These are phyloP conservation scores for Exophiala mesophila DNA, from an alignment of 2,329 filamentous ascomycete genomes.

Conservation along the genomic window DNA sequence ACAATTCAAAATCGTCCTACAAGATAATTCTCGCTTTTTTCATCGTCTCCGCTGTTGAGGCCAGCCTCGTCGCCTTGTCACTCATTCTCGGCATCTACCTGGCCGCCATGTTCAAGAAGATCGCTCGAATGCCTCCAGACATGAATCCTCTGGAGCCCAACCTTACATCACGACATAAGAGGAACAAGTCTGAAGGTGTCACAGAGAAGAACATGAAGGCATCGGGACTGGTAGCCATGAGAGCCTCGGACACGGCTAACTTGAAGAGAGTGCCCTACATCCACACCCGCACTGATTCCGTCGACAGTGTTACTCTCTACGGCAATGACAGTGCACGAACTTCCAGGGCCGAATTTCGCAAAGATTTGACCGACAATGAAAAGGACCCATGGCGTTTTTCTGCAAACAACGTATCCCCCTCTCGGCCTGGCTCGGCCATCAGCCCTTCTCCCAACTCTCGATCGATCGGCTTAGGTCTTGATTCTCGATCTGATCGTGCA, in stretches of 20 bases:
- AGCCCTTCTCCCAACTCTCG: conserved; percentile 25
- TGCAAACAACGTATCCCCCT: conserved; percentile 26
- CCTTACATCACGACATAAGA: conserved; percentile 74
- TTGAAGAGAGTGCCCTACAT: conserved; percentile 64
- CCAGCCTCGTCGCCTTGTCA: conserved; percentile 65
- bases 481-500: conserved; percentile 24
- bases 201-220: conserved; percentile 59
- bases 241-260: conserved; percentile 21
- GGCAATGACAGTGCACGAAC: conserved; percentile 22
- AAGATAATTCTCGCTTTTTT: conserved; percentile 64
- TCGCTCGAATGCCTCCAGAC: conserved; percentile 77
- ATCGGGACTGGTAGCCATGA: conserved; percentile 41
- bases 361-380: conserved; percentile 21
- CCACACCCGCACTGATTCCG: conserved; percentile 66
- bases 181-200: conserved; percentile 56
- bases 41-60: conserved; percentile 60
- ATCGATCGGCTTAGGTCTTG: conserved; percentile 22
- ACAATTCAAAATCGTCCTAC: conserved; percentile 49
- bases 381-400: conserved; percentile 27
- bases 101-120: conserved; percentile 73
- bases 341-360: conserved; percentile 22
- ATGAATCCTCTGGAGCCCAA: conserved; percentile 86
- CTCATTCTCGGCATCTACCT: conserved; percentile 69
- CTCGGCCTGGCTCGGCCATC: conserved; percentile 31
- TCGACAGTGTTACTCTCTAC: conserved; percentile 42